Base-by-base conservation (phyloP, 2,329 filamentous ascomycete species). In the Thelonectria discophora region DNA sequence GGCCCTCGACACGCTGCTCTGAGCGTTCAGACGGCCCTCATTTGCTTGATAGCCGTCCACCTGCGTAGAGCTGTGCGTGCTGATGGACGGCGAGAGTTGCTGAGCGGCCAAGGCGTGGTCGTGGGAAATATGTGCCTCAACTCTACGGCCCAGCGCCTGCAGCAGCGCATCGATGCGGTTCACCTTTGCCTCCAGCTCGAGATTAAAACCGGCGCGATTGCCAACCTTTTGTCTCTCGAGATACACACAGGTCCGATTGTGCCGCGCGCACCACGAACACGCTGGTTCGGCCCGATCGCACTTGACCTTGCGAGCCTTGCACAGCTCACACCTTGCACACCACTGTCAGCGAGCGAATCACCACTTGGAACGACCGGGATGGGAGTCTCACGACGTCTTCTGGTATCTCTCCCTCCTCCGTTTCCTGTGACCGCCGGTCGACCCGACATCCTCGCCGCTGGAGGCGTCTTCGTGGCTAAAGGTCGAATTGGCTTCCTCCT, bases 251-350 rank as follows among this genome's bases (percentile, higher is more conserved):
- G 81, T 69, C 65, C 89, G 86, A 60, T 84, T 84, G 74, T 91
- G 90, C 52, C 88, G 85, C 51, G 86, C 77, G 73, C 89, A 92
- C 89, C 89, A 91, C 20, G 88, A 88, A 75, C 89, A 91, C n/a
- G 83, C 83, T 2, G 84, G 84, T 68, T 86, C 84, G 34, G 79
- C 78, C 58, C 84, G 82, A 69, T 87, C 83, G 69, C 79, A 81
- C 65, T 80, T 80, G 24, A 81, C 79, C 67, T 81, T 81, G 47
- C 79, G 75, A 24, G 78, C 77, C 69, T 81, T 81, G 74, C 79
- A 81, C 48, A 80, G 72, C 68, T 81, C 79, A 66, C 79, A 80
- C 60, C 78, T 80, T 64, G 40, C 32, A 24, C 27, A 46, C n/a
- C n/a, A 46, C 17, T 13, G 15, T 62, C 17, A 61, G 58, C 57